A percentile compares a stretch with the other conserved stretches of the same genome.
These are phyloP conservation scores for Annulohypoxylon truncatum DNA, from an alignment of 2,329 filamentous ascomycete genomes.

Conservation along the genomic window DNA sequence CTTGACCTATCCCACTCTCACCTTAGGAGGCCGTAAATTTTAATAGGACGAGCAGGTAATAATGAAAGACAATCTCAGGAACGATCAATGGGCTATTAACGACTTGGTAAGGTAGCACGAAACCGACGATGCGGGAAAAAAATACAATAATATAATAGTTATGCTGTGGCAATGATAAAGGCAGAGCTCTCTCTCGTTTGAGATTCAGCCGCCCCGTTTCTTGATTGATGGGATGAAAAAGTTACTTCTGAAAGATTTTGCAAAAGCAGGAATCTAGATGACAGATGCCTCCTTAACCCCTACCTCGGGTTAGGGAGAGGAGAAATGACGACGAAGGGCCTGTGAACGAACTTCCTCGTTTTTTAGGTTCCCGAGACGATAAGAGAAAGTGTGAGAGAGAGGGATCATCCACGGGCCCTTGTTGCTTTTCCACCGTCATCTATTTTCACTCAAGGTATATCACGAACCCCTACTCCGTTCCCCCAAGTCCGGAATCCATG, in stretches of 20 bases:
- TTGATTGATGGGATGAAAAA: slow-evolving; percentile 30
- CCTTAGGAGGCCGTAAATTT: neutral
- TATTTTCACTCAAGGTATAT: slow-evolving; percentile 17
- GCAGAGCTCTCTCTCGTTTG: slow-evolving; percentile 23
- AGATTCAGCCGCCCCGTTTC: slow-evolving; percentile 25
- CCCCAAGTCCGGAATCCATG: slow-evolving; percentile 21
- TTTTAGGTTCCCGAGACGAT: slow-evolving; percentile 6
- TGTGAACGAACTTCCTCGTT: neutral
- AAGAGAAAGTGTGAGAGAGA: slow-evolving; percentile 9
- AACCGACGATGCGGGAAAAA: neutral
- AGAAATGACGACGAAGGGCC: slow-evolving; percentile 15
- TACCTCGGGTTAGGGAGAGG: slow-evolving; percentile 8
- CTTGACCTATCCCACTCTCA: neutral
- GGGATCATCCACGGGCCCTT: slow-evolving; percentile 14
- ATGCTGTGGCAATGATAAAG: slow-evolving; percentile 23
- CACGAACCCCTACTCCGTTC: slow-evolving; percentile 25
- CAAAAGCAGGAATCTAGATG: slow-evolving; percentile 38
- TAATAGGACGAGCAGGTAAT: neutral
- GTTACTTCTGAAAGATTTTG: slow-evolving; percentile 36
- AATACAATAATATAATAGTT: neutral
- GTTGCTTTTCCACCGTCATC: slow-evolving; percentile 27
- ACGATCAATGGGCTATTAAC: neutral
- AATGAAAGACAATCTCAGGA: neutral
- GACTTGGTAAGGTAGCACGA: neutral
- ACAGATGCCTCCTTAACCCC: slow-evolving; percentile 26